phyloP scores from a whole-genome alignment of 495 filamentous ascomycete genomes.

The Penicillium salamii region DNA sequence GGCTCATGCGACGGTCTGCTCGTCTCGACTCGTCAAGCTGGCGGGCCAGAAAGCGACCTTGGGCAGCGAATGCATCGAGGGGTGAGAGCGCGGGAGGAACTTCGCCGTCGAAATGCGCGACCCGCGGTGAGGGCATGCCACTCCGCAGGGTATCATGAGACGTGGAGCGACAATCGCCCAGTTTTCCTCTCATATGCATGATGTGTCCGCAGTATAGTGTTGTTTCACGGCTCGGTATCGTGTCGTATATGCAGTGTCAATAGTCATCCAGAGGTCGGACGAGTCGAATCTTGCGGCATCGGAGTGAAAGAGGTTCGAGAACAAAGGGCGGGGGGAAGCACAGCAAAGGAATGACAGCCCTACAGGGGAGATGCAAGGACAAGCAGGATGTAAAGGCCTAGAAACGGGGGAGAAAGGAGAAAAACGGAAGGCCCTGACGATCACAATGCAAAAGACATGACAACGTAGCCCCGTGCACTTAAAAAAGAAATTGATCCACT shows the following conservation, averaged over 20 bases:
- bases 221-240: neutral
- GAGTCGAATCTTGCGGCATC: constrained; percentile 10
- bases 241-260: constrained; percentile 6
- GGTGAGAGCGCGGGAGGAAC: constrained; percentile 89
- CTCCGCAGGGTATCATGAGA: constrained; percentile 55
- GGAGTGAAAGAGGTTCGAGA: constrained; percentile 1
- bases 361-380: constrained; percentile 12
- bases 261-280: constrained; percentile 19
- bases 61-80: constrained; percentile 88
- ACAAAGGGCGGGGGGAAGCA: constrained; percentile 17
- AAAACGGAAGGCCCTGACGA: constrained; percentile 31
- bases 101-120: constrained; percentile 77
- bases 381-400: constrained; percentile 11
- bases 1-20: constrained; percentile 72
- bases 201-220: constrained; percentile 1
- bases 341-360: constrained; percentile 44
- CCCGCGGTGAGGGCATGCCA: constrained; percentile 62
- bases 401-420: constrained; percentile 12
- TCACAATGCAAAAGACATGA: constrained; percentile 21
- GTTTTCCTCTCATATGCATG: constrained; percentile 57
- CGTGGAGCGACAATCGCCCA: constrained; percentile 60
- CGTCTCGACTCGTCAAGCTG: constrained; percentile 73
- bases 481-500: constrained; percentile 4
- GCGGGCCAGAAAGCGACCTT: constrained; percentile 81
- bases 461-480: constrained; percentile 22